Evolutionary conservation across 208 protist species (phyloP).

Genomic region (Trypanosoma melophagium): DNA sequence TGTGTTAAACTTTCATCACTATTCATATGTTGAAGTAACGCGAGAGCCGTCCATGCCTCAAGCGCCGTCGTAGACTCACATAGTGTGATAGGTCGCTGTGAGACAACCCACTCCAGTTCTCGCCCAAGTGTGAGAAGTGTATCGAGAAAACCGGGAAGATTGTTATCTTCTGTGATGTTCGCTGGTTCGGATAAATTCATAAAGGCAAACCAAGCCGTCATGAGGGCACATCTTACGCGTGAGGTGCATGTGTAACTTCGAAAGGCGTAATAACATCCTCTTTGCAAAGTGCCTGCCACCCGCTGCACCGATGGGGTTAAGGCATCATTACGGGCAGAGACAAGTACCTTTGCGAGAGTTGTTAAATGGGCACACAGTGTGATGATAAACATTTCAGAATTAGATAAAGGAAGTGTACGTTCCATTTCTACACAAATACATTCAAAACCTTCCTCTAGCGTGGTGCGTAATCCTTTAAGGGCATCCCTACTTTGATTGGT

Average conservation of each 20-base stretch:
- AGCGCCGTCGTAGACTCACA: neutral
- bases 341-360: conserved; percentile 35
- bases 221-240: conserved; percentile 40
- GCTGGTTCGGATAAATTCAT: conserved; percentile 41
- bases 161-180: conserved; percentile 17
- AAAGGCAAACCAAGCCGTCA: conserved; percentile 61
- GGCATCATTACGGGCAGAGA: conserved; percentile 15
- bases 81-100: neutral
- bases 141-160: conserved; percentile 28
- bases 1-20: conserved; percentile 33
- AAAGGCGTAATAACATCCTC: conserved; percentile 25
- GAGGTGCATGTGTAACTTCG: conserved; percentile 20
- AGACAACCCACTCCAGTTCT: conserved; percentile 23
- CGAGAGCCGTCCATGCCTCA: conserved; percentile 65
- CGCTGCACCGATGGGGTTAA: conserved; percentile 18
- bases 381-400: conserved; percentile 25
- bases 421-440: conserved; percentile 36
- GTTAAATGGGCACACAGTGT: conserved; percentile 31
- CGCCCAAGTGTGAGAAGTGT: conserved; percentile 22
- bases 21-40: conserved; percentile 77
- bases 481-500: neutral
- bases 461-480: conserved; percentile 10
- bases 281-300: conserved; percentile 24
- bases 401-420: conserved; percentile 22
- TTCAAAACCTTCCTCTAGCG: conserved; percentile 38